These are phyloP conservation scores for Arabidopsis suecica DNA, from an alignment of 345 rosid species.

Conservation along the genomic window DNA sequence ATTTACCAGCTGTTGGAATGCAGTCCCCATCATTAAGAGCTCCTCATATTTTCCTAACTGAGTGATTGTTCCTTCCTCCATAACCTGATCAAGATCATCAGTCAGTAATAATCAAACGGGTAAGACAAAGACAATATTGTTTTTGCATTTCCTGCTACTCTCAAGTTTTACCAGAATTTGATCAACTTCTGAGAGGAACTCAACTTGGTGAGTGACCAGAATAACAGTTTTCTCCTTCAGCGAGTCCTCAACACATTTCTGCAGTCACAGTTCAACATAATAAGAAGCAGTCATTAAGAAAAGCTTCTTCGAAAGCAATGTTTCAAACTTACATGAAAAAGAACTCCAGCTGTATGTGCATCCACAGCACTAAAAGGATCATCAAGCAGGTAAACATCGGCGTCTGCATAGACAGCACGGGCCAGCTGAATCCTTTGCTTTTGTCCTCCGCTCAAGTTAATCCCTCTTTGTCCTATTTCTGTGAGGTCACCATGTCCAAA, in stretches of 20 bases:
- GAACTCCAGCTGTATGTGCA: conserved; percentile 75
- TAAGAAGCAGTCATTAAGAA: conserved; percentile 8
- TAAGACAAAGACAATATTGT: conserved; percentile 6
- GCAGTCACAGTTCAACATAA: conserved; percentile 39
- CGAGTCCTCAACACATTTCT: conserved; percentile 75
- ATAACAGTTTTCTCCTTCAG: conserved; percentile 65
- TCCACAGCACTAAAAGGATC: conserved; percentile 90
- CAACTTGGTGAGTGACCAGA: conserved; percentile 88
- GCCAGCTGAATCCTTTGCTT: conserved; percentile 86
- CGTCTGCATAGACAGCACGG: conserved; percentile 75
- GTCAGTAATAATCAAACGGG: not conserved
- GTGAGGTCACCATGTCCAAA: conserved; percentile 80
- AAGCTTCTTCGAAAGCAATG: conserved; percentile 10
- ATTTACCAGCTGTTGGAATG: conserved; percentile 73
- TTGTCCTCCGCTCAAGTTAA: conserved; percentile 95
- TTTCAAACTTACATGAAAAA: conserved; percentile 62
- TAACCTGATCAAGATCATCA: conserved; percentile 52
- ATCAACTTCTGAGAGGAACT: conserved; percentile 72
- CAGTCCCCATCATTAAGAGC: conserved; percentile 58
- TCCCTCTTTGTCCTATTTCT: conserved; percentile 84
- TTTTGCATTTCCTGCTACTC: not conserved
- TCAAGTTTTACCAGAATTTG: conserved; percentile 56
- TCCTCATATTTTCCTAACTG: conserved; percentile 70
- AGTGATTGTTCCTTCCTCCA: conserved; percentile 64
- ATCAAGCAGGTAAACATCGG: conserved; percentile 78